A percentile compares a stretch with the other conserved stretches of the same genome.
phyloP scores from a whole-genome alignment of 495 filamentous ascomycete species.

The Lepraria neglecta region DNA sequence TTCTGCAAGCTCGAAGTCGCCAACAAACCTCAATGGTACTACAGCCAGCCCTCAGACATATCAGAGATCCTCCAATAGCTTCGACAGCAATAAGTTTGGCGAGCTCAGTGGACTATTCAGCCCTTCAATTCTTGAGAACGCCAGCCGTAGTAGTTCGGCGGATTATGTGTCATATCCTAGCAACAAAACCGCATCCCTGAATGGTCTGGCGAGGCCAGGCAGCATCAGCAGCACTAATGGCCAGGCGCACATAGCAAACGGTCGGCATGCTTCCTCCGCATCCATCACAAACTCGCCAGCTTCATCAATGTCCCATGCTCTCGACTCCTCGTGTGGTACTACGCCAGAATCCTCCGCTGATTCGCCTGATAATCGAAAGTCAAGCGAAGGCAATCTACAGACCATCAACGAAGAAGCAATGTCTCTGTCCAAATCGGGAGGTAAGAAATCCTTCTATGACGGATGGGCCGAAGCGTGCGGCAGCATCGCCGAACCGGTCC shows the following conservation, averaged over 20 bases:
- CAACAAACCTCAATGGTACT: slow-evolving; percentile 15
- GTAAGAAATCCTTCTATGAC: slow-evolving; percentile 60
- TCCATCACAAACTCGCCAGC: slow-evolving; percentile 49
- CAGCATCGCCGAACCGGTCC: slow-evolving; percentile 62
- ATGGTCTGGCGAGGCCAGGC: slow-evolving; percentile 9
- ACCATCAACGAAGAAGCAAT: slow-evolving; percentile 32
- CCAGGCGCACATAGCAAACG: slow-evolving; percentile 18
- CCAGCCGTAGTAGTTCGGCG: slow-evolving; percentile 24
- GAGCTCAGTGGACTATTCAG: slow-evolving; percentile 42
- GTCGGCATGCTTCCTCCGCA: slow-evolving; percentile 25
- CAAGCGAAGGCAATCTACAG: slow-evolving; percentile 25
- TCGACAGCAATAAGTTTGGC: slow-evolving; percentile 33
- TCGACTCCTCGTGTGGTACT: slow-evolving; percentile 76
- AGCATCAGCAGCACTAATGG: slow-evolving; percentile 21
- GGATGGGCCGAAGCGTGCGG: slow-evolving; percentile 67
- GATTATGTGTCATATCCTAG: slow-evolving; percentile 23
- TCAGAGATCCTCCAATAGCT: slow-evolving; percentile 27
- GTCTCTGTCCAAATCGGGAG: slow-evolving; percentile 41
- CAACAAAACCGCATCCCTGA: slow-evolving; percentile 15
- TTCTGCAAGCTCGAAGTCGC: slow-evolving; percentile 10
- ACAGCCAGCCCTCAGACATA: slow-evolving; percentile 11
- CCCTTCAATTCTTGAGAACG: slow-evolving; percentile 39
- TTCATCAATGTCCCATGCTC: slow-evolving; percentile 46
- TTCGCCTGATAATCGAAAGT: slow-evolving; percentile 39
- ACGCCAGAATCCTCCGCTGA: slow-evolving; percentile 61